These are phyloP conservation scores for Vigna trinervia DNA, from an alignment of 306 rosid species.

Conservation along the genomic window DNA sequence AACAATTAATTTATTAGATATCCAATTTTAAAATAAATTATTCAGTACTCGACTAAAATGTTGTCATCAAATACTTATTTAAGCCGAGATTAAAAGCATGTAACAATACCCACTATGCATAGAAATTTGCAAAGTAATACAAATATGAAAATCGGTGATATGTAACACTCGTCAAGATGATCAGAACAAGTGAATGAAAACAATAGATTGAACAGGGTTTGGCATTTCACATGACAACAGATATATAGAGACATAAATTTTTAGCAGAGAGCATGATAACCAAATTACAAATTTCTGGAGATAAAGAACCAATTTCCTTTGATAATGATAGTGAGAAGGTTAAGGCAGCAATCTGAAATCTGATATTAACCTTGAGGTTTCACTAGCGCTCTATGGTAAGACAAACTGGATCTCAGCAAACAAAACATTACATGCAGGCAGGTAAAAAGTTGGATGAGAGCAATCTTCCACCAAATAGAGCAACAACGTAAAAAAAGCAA, in stretches of 20 bases:
- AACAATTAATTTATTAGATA: no score
- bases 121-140: not conserved
- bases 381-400: constrained; percentile 30
- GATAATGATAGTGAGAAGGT: constrained; percentile 22
- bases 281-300: not conserved
- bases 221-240: constrained; percentile 1
- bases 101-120: not conserved
- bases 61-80: no score
- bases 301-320: constrained; percentile 27
- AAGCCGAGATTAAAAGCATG: not conserved
- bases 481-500: constrained; percentile 25
- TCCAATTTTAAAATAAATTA: no score
- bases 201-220: constrained; percentile 4
- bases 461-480: constrained; percentile 52
- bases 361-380: constrained; percentile 44
- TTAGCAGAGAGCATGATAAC: constrained; percentile 5
- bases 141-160: not conserved
- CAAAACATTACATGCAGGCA: constrained; percentile 52
- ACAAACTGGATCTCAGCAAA: constrained; percentile 58
- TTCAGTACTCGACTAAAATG: no score
- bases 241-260: not conserved
- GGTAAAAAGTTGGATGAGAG: constrained; percentile 39
- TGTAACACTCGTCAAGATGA: not conserved
- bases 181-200: constrained; percentile 10
- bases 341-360: constrained; percentile 38